Conservation (phyloP, 495 filamentous ascomycete genomes). For the Darksidea phi region DNA sequence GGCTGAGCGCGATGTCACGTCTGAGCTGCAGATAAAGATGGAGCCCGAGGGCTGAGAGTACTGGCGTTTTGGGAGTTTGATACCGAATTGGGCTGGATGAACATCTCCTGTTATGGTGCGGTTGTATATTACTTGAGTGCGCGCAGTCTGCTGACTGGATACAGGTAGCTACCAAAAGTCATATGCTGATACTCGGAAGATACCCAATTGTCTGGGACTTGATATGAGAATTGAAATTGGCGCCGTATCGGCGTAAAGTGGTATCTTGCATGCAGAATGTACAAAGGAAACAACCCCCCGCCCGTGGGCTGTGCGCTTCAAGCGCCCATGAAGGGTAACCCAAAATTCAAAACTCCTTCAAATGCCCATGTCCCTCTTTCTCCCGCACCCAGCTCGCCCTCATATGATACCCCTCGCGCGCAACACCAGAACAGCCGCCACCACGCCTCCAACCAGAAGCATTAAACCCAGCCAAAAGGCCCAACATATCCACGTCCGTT, state of each 20-base stretch:
- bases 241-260: background rate
- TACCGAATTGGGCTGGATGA: background rate
- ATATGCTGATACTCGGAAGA: background rate
- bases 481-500: constrained; percentile 44
- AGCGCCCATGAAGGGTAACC: background rate
- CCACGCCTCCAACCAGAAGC: constrained; percentile 41
- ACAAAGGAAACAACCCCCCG: background rate
- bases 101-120: background rate
- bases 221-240: background rate
- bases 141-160: background rate
- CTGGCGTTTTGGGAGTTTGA: background rate
- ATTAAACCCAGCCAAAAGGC: constrained; percentile 45
- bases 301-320: background rate
- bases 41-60: background rate
- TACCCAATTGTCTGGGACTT: background rate
- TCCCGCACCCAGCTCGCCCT: constrained; percentile 10
- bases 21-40: background rate
- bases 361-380: background rate
- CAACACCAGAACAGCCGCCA: constrained; percentile 42
- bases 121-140: background rate
- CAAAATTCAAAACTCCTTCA: constrained; percentile 1
- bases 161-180: constrained; percentile 1
- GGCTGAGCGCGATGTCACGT: too few species aligned
- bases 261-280: constrained; percentile 3
- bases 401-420: constrained; percentile 35